Percentiles rank a stretch among this genome's conserved stretches.
These are phyloP conservation scores for Ceratobasidium papillatum DNA, from an alignment of 1,284 basidiomycete species.

Conservation along the genomic window DNA sequence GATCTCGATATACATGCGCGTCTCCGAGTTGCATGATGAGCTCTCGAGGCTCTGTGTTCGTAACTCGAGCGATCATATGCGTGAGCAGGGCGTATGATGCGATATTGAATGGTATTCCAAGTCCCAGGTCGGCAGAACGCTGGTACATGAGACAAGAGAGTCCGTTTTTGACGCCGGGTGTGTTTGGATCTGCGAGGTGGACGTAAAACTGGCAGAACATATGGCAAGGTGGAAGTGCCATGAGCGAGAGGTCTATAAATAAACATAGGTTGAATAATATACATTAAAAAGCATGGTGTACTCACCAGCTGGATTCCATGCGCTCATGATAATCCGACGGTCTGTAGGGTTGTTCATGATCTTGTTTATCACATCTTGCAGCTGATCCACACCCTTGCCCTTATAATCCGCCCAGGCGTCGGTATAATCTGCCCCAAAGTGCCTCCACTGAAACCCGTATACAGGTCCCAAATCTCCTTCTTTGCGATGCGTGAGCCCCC, in stretches of 20 bases:
- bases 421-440: constrained; percentile 92
- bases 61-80: constrained; percentile 95
- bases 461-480: constrained; percentile 96
- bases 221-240: constrained; percentile 98
- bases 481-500: constrained; percentile 83
- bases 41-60: constrained; percentile 85
- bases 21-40: constrained; percentile 95
- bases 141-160: constrained; percentile 98
- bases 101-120: constrained; percentile 99
- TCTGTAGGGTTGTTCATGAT: constrained; percentile 95
- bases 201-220: constrained; percentile 99
- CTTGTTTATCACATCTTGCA: constrained; percentile 86
- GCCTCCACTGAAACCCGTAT: constrained; percentile 99
- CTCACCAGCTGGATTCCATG: constrained; percentile 96
- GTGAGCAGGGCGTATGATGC: constrained; percentile 96
- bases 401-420: constrained; percentile 85
- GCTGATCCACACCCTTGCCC: constrained; percentile 93
- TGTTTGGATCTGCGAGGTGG: constrained; percentile 69
- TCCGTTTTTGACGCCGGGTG: constrained; percentile 67
- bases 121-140: constrained; percentile 94
- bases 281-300: background rate
- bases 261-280: constrained; percentile 5
- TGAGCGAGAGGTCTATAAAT: constrained; percentile 75
- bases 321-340: constrained; percentile 92
- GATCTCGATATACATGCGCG: constrained; percentile 95